phyloP scores from a whole-genome alignment of 106 monocot genomes.

The Dioscorea dumetorum region DNA sequence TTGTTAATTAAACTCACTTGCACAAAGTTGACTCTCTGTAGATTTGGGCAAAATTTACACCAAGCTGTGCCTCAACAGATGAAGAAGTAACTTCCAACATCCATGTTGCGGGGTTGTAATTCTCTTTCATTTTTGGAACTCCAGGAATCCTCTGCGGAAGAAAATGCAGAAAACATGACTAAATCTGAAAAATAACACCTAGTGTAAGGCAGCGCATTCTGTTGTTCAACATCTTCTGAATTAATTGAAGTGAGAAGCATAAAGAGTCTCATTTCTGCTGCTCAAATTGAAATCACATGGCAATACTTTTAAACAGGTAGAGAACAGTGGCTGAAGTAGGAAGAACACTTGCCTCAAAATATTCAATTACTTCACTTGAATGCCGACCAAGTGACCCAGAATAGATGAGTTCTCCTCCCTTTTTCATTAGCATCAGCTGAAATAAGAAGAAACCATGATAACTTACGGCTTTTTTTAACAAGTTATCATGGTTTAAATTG shows the following conservation, averaged over 20 bases:
- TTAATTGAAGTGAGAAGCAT: neutral
- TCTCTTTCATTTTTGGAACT: constrained; percentile 57
- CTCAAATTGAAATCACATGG: constrained; percentile 18
- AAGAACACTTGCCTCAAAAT: too few relatives aligned
- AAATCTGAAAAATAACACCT: constrained; percentile 25
- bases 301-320: constrained; percentile 26
- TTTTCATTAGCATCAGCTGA: too few relatives aligned
- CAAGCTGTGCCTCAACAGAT: constrained; percentile 49
- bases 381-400: too few relatives aligned
- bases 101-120: constrained; percentile 83
- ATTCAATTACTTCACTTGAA: too few relatives aligned
- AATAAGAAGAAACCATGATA: too few relatives aligned
- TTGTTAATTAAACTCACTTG: constrained; percentile 19
- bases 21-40: constrained; percentile 41
- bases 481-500: too few relatives aligned
- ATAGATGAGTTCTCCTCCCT: too few relatives aligned
- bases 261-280: constrained; percentile 8
- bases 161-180: neutral
- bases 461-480: too few relatives aligned
- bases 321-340: too few relatives aligned
- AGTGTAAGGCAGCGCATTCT: constrained; percentile 32
- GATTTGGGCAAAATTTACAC: constrained; percentile 52
- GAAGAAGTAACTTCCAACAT: constrained; percentile 71
- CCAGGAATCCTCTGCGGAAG: constrained; percentile 50
- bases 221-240: neutral